These are phyloP conservation scores for Isatis tinctoria DNA, from an alignment of 345 rosid species.

Conservation along the genomic window DNA sequence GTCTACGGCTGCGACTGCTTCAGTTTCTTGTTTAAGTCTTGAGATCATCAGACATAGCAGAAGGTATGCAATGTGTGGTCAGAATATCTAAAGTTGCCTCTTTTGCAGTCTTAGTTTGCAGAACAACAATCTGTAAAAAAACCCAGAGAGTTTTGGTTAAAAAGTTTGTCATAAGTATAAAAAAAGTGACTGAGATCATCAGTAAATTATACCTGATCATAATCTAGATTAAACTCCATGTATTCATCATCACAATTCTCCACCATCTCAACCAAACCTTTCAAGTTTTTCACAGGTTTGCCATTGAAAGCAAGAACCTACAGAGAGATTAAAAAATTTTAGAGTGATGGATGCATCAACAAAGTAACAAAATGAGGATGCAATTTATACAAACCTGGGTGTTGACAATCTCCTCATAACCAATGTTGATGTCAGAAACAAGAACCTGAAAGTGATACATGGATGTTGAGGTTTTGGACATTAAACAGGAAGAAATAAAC, in stretches of 20 bases:
- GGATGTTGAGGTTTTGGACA: background rate
- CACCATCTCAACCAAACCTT: slow-evolving; percentile 77
- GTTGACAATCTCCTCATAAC: slow-evolving; percentile 93
- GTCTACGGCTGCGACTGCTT: background rate
- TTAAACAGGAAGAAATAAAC: background rate
- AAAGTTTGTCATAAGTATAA: background rate
- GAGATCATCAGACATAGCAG: slow-evolving; percentile 86
- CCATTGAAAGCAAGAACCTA: slow-evolving; percentile 89
- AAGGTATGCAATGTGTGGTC: slow-evolving; percentile 78
- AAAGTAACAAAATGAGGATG: background rate
- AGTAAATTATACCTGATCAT: slow-evolving; percentile 58
- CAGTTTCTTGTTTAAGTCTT: slow-evolving; percentile 33
- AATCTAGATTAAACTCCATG: slow-evolving; percentile 76
- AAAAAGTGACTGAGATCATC: background rate
- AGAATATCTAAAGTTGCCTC: slow-evolving; percentile 77
- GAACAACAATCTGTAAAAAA: slow-evolving; percentile 58
- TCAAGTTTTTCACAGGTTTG: slow-evolving; percentile 76
- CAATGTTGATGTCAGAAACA: slow-evolving; percentile 87
- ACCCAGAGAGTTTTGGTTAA: background rate
- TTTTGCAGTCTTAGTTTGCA: slow-evolving; percentile 64
- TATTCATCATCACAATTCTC: slow-evolving; percentile 76
- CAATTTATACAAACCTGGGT: slow-evolving; percentile 53
- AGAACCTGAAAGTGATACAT: slow-evolving; percentile 53
- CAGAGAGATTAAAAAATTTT: slow-evolving; percentile 5
- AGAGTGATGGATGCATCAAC: background rate